A percentile compares a stretch with the other conserved stretches of the same genome.
Evolutionary conservation across 2,329 filamentous ascomycete species (phyloP).

Genomic region (Aspergillus hortae): DNA sequence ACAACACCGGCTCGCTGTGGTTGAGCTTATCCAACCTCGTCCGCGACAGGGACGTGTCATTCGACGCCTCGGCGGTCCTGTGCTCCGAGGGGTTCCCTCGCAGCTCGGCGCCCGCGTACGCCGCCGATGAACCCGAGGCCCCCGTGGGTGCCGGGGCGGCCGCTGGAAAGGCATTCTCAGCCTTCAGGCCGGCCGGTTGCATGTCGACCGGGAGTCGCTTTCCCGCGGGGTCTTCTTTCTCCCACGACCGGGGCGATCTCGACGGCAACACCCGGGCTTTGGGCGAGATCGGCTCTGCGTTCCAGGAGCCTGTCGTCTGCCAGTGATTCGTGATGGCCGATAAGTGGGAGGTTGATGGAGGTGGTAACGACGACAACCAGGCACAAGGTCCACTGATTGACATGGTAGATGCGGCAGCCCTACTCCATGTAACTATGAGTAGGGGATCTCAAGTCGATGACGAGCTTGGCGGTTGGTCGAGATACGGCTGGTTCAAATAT

Average conservation of each 20-base stretch:
- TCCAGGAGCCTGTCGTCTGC: conserved; percentile 20
- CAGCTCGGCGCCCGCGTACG: conserved; percentile 19
- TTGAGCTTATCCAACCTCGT: conserved; percentile 26
- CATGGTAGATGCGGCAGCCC: conserved; percentile 22
- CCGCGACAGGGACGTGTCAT: conserved; percentile 19
- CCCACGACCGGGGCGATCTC: conserved; percentile 18
- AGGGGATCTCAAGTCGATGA: not conserved
- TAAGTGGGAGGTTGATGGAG: conserved; percentile 27
- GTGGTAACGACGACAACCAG: conserved; percentile 32
- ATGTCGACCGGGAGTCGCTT: conserved; percentile 19
- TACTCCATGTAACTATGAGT: conserved; percentile 12
- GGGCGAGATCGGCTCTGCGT: conserved; percentile 21
- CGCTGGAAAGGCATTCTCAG: conserved; percentile 26
- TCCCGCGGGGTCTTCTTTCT: conserved; percentile 17
- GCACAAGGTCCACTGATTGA: conserved; percentile 36
- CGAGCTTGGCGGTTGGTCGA: not conserved
- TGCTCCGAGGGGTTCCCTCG: conserved; percentile 13
- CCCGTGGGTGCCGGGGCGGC: conserved; percentile 8
- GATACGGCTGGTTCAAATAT: not conserved
- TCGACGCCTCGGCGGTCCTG: conserved; percentile 13
- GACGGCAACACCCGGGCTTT: conserved; percentile 19
- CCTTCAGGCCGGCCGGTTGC: conserved; percentile 23
- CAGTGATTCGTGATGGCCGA: conserved; percentile 28
- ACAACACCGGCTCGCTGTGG: conserved; percentile 15
- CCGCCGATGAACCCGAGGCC: conserved; percentile 8